Conservation (phyloP, 2,329 filamentous ascomycete species). For the Dothidotthia symphoricarpi region DNA sequence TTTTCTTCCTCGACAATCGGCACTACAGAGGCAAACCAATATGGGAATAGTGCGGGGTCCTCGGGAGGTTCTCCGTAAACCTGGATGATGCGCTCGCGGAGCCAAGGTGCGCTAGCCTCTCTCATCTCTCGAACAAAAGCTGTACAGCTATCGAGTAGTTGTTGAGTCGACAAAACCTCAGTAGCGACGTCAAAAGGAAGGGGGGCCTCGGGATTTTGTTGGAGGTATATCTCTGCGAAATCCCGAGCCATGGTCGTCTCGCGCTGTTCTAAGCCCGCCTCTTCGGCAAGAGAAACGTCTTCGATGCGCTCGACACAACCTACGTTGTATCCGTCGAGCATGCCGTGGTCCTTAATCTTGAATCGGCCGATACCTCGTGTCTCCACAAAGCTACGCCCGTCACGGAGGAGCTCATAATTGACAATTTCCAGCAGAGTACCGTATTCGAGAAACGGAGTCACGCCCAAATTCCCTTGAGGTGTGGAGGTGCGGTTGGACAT, state of each 20-base stretch:
- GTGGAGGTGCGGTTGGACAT: conserved; percentile 60
- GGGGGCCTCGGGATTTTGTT: conserved; percentile 28
- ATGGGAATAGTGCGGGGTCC: conserved; percentile 76
- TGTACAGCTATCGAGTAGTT: conserved; percentile 63
- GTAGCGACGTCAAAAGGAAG: conserved; percentile 41
- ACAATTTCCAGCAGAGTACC: conserved; percentile 77
- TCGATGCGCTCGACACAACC: conserved; percentile 75
- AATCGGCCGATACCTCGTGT: conserved; percentile 76
- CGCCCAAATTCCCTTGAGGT: conserved; percentile 54
- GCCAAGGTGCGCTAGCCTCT: conserved; percentile 68
- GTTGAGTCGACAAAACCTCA: conserved; percentile 65
- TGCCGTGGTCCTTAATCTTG: conserved; percentile 62
- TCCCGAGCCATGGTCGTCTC: conserved; percentile 55
- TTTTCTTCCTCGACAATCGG: conserved; percentile 77
- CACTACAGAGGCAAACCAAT: conserved; percentile 84
- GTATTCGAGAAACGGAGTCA: conserved; percentile 64
- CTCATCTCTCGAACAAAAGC: conserved; percentile 70
- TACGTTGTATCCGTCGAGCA: conserved; percentile 74
- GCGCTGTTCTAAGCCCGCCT: conserved; percentile 70
- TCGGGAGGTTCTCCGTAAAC: conserved; percentile 76
- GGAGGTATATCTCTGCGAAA: conserved; percentile 38
- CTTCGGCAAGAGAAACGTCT: conserved; percentile 77
- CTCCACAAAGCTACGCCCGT: conserved; percentile 80
- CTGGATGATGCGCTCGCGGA: conserved; percentile 67
- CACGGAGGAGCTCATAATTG: conserved; percentile 69